Base-by-base conservation (phyloP, 2,329 filamentous ascomycete species). In the Hypoxylon sp. region DNA sequence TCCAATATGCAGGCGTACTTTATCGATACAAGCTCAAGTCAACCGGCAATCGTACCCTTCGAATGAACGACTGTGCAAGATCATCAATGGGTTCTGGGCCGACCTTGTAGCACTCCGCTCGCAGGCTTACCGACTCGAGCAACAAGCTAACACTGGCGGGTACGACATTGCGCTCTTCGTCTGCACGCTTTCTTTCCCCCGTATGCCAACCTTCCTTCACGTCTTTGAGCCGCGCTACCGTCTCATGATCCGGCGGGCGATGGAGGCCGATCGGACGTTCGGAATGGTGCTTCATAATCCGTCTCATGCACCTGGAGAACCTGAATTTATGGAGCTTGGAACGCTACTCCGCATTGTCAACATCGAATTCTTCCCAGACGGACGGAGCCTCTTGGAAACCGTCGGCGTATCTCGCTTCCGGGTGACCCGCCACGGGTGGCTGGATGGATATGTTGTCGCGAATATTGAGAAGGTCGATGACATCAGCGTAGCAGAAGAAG, bases 171-270 rank as follows among this genome's bases (percentile, higher is more conserved):
- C 93, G 0, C 82, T 97, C 0, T 97, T 97, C 73, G 87, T 97
- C 33, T 96, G 92, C 80, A 94, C 93, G 0, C 81, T 97, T 7
- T 88, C 93, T 0, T 95, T 96, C 73, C 95, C 95, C 0, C 85
- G 86, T 1, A 94, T 95, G 88, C 93, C 92, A 0, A 95, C 93
- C 0, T 96, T 96, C 73, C 83, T 97, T 2, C 92, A 97, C 74
- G 88, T 98, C n/a, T 97, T 97, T 76, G 95, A 97, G 78, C 92
- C 93, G n/a, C 88, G 92, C 6, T 97, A 97, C 77, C 89, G 93
- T 6, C 84, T 96, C n/a, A 96, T 97, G 93, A 91, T 97, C 40
- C 87, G 91, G 51, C 88, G 94, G 37, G 91, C 89, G 0, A 83
- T 97, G 59, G 91, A 94, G 69, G 89, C 90, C 0, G 88, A 91